Conservation (phyloP, 2,329 filamentous ascomycete genomes). For the Davidsoniella neocaledoniae region DNA sequence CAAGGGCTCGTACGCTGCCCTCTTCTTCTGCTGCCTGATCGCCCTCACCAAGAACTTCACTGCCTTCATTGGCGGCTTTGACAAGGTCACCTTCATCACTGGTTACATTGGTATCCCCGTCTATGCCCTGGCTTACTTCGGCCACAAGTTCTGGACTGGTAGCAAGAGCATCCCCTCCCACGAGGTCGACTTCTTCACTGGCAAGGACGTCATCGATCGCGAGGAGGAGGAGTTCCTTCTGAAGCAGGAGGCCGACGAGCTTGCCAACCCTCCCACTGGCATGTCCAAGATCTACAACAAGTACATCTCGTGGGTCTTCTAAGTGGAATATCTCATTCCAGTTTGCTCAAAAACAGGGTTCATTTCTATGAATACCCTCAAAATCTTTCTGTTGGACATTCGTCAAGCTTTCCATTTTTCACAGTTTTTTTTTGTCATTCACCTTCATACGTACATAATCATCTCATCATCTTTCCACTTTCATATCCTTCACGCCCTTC, state of each 20-base stretch:
- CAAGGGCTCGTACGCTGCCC: constrained; percentile 48
- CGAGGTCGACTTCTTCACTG: constrained; percentile 52
- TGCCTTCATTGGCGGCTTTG: constrained; percentile 40
- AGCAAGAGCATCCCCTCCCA: constrained; percentile 37
- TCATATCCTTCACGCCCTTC: not conserved
- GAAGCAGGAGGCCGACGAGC: constrained; percentile 18
- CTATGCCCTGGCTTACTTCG: constrained; percentile 52
- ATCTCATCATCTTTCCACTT: not conserved
- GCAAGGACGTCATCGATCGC: constrained; percentile 56
- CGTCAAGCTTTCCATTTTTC: not conserved
- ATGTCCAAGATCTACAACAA: constrained; percentile 12
- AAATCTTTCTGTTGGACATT: too few relatives aligned
- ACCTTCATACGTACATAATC: too few relatives aligned
- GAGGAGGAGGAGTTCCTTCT: constrained; percentile 55
- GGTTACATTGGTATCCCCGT: constrained; percentile 63
- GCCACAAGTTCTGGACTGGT: constrained; percentile 43
- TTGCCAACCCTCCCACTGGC: constrained; percentile 11
- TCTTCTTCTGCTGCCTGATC: constrained; percentile 56
- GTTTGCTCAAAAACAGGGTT: too few relatives aligned
- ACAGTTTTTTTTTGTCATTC: too few relatives aligned
- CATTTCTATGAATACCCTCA: not conserved
- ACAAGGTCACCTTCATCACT: constrained; percentile 54
- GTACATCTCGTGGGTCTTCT: constrained; percentile 14
- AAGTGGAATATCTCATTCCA: not conserved
- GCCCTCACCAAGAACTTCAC: constrained; percentile 70